Conservation (phyloP, 345 rosid genomes). For the Citrus reticulata region DNA sequence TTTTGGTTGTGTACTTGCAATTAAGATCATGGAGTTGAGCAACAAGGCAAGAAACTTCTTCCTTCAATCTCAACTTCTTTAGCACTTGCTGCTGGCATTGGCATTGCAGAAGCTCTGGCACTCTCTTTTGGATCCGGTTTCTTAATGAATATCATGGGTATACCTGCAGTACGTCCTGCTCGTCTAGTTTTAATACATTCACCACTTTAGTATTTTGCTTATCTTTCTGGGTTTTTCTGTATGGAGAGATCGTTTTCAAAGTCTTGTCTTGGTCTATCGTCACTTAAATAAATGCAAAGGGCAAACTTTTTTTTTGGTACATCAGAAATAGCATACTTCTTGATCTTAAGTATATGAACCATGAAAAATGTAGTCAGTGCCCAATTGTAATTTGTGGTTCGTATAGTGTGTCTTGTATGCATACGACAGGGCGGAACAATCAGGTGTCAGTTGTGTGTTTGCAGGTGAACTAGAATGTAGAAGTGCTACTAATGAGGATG, state of each 20-base stretch:
- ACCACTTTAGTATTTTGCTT: neutral
- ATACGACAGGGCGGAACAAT: neutral
- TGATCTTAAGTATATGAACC: neutral
- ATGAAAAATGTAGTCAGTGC: neutral
- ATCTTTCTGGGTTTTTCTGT: neutral
- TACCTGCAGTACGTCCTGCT: slow-evolving; percentile 72
- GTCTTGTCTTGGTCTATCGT: neutral
- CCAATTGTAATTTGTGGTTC: neutral
- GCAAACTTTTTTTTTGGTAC: neutral
- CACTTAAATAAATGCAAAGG: neutral
- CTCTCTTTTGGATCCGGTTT: slow-evolving; percentile 72
- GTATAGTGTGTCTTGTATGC: no score
- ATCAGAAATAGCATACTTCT: neutral
- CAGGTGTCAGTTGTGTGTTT: neutral
- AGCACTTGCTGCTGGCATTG: slow-evolving; percentile 74
- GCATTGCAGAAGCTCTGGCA: slow-evolving; percentile 76
- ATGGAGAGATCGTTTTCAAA: neutral
- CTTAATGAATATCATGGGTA: slow-evolving; percentile 88
- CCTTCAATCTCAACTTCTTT: slow-evolving; percentile 82
- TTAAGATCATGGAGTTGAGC: slow-evolving; percentile 28
- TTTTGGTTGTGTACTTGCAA: slow-evolving; percentile 1
- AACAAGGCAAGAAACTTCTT: slow-evolving; percentile 47
- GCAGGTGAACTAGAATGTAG: neutral
- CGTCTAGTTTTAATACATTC: slow-evolving; percentile 19
- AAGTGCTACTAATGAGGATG: neutral